These are phyloP conservation scores for Tetradesmus obliquus DNA, from an alignment of 139 green algal genomes.

Conservation along the genomic window DNA sequence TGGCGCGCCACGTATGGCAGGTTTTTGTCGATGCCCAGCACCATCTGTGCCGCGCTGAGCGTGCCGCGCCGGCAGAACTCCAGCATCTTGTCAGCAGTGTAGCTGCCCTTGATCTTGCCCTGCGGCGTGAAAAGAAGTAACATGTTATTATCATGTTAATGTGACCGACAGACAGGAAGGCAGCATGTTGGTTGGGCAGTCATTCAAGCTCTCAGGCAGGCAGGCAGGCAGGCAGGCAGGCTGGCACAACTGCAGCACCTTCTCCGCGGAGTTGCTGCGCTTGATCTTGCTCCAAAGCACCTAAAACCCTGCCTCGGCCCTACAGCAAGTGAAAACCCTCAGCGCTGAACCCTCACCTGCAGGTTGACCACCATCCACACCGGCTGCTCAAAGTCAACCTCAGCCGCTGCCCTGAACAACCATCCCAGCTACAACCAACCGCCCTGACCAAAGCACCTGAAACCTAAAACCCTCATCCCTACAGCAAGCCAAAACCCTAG, in stretches of 20 bases:
- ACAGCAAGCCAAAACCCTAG: neutral
- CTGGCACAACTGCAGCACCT: conserved; percentile 44
- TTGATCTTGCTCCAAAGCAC: conserved; percentile 34
- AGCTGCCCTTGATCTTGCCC: conserved; percentile 52
- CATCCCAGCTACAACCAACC: neutral
- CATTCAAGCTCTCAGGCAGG: too few relatives aligned
- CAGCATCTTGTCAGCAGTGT: conserved; percentile 45
- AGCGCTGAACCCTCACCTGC: neutral
- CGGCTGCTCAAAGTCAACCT: conserved; percentile 19
- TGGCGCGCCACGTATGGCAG: conserved; percentile 45
- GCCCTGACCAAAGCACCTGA: neutral
- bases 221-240: too few relatives aligned
- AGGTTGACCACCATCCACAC: conserved; percentile 49
- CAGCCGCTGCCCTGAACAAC: conserved; percentile 20
- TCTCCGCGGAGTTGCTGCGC: conserved; percentile 33
- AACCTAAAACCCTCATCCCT: neutral
- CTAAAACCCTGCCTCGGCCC: too few relatives aligned
- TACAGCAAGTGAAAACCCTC: too few relatives aligned
- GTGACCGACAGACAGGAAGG: neutral
- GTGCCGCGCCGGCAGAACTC: conserved; percentile 45
- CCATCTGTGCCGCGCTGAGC: conserved; percentile 35
- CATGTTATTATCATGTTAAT: neutral
- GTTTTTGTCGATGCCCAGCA: conserved; percentile 47
- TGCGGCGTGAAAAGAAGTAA: conserved; percentile 14
- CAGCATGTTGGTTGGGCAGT: too few relatives aligned